Conservation (phyloP, 1,284 basidiomycete genomes). For the Blastosporella zonata region DNA sequence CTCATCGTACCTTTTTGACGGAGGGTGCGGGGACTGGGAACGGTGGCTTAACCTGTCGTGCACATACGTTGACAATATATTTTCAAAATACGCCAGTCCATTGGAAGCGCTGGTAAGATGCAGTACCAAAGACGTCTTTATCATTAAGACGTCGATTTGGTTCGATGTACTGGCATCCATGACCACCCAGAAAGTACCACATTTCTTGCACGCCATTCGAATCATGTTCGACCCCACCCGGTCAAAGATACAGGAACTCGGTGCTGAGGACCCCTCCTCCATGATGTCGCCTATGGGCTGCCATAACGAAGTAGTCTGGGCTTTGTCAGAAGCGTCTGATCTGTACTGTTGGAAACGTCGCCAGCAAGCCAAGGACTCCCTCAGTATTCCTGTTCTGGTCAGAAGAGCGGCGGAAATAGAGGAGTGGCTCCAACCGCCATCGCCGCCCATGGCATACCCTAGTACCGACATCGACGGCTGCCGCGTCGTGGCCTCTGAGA, state of each 20-base stretch:
- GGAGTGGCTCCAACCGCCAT: slow-evolving; percentile 26
- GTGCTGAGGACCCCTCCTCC: slow-evolving; percentile 37
- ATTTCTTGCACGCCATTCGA: slow-evolving; percentile 55
- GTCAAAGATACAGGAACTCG: slow-evolving; percentile 37
- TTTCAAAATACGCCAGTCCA: slow-evolving; percentile 38
- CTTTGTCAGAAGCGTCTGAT: slow-evolving; percentile 68
- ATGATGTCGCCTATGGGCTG: slow-evolving; percentile 86
- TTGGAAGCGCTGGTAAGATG: slow-evolving; percentile 47
- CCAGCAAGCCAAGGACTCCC: slow-evolving; percentile 35
- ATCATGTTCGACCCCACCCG: slow-evolving; percentile 48
- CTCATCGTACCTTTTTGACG: slow-evolving; percentile 70
- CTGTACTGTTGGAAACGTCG: slow-evolving; percentile 64
- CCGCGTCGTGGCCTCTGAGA: slow-evolving; percentile 57
- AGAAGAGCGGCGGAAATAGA: slow-evolving; percentile 54
- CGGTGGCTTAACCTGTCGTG: slow-evolving; percentile 59
- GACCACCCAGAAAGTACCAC: slow-evolving; percentile 56
- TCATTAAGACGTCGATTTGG: slow-evolving; percentile 81
- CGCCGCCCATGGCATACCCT: slow-evolving; percentile 4
- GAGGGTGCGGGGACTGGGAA: slow-evolving; percentile 68
- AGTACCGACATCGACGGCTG: slow-evolving; percentile 34
- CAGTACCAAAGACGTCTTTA: slow-evolving; percentile 52
- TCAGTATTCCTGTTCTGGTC: slow-evolving; percentile 60
- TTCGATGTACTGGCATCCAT: slow-evolving; percentile 79
- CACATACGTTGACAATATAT: slow-evolving; percentile 46
- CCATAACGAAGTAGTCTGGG: slow-evolving; percentile 74